Conservation (phyloP, 2,329 filamentous ascomycete genomes). For the Dactylellina sp. region DNA sequence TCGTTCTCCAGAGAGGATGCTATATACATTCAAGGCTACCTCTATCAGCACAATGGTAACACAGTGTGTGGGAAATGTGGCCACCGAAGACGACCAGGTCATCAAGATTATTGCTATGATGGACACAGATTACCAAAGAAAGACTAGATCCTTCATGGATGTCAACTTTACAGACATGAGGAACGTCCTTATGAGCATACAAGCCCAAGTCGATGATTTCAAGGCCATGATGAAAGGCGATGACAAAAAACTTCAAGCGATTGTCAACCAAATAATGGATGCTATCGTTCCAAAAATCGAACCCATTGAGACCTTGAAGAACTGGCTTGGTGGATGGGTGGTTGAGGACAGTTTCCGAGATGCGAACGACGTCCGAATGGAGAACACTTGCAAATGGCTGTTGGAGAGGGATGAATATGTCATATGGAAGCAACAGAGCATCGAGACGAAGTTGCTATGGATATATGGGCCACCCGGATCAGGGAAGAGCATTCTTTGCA, state of each 20-base stretch:
- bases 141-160: slow-evolving; percentile 37
- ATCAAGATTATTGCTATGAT: slow-evolving; percentile 36
- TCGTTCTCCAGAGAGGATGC: slow-evolving; percentile 27
- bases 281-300: slow-evolving; percentile 35
- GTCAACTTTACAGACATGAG: slow-evolving; percentile 41
- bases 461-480: slow-evolving; percentile 34
- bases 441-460: slow-evolving; percentile 36
- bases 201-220: slow-evolving; percentile 42
- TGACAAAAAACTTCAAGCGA: slow-evolving; percentile 22
- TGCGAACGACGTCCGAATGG: slow-evolving; percentile 33
- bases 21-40: slow-evolving; percentile 34
- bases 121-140: slow-evolving; percentile 40
- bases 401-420: slow-evolving; percentile 37
- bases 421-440: slow-evolving; percentile 26
- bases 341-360: slow-evolving; percentile 35
- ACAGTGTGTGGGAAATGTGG: slow-evolving; percentile 21
- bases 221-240: slow-evolving; percentile 36
- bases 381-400: slow-evolving; percentile 38
- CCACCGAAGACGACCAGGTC: slow-evolving; percentile 18
- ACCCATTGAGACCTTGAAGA: slow-evolving; percentile 39
- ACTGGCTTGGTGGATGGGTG: slow-evolving; percentile 38
- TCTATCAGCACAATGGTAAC: slow-evolving; percentile 35
- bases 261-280: slow-evolving; percentile 30
- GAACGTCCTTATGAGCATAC: slow-evolving; percentile 35
- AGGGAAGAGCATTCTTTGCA: slow-evolving; percentile 36